Base-by-base conservation (phyloP, 1,284 basidiomycete species). In the Cryptococcus jaspeensis region DNA sequence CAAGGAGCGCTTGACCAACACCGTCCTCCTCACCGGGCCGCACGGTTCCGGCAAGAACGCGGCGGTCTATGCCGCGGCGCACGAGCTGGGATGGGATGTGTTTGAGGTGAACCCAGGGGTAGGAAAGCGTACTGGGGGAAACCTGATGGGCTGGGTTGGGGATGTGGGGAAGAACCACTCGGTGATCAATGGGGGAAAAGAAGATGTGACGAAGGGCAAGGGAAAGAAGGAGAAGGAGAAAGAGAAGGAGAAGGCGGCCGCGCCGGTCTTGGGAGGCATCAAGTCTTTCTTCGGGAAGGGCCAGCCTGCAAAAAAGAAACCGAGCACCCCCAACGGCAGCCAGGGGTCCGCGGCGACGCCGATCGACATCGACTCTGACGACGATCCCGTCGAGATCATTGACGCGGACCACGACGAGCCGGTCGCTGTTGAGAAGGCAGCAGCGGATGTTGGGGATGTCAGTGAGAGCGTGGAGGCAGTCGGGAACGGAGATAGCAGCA, bases 71-170 rank as follows among this genome's bases (percentile, higher is more conserved):
- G 93, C 94, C 0, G 94, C 92, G 62, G 92, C 94, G 3, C 84
- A 87, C 43, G 92, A 98, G 75, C 82, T 99, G 20, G 92, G 89
- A 5, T 99, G 90, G 88, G 90, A 96, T 51, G 86, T 99, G 12
- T 97, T 99, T 70, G 96, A 99, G 75, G 90, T 99, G 9, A 91
- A 93, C 76, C 89, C 96, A n/a, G 96, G 96, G 4, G 87, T 94
- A 57, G 91, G 91, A 23, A 88, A 84, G 69, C 84, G 96, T 22
- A 89, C 85, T 44, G 90, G 89, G 2, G 81, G 86, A 37, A 90
- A 86, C 61, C 78, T 99, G 56, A 84, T 89, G 53, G 81, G 83
- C 52, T 83, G 95, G 57, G 86, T 99, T 22, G 96, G 96, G 11
- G 92, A 96, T 63, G 90, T 97, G 1, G 90, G 90, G 11, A 89